Evolutionary conservation across 371 early-diverging fungal genomes (phyloP).

Genomic region (Saksenaea vasiformis): DNA sequence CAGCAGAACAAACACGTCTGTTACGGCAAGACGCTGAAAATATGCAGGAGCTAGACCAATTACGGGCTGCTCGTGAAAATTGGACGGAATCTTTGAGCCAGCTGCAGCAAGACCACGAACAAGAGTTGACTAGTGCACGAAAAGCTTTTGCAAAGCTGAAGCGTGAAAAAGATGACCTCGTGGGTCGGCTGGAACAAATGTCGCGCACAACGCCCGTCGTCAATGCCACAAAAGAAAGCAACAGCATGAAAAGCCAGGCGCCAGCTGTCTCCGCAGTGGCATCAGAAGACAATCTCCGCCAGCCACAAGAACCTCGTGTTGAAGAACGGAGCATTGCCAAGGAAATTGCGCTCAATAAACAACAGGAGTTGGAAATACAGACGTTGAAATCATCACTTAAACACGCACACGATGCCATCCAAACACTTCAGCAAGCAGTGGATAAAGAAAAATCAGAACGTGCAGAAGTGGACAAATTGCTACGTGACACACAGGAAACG

Average conservation of each 20-base stretch:
- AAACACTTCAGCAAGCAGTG: slow-evolving; percentile 7
- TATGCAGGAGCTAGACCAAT: slow-evolving; percentile 41
- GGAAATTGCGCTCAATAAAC: not conserved
- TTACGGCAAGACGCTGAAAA: slow-evolving; percentile 39
- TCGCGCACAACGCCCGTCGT: not conserved
- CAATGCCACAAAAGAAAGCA: not conserved
- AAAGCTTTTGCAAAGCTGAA: slow-evolving; percentile 14
- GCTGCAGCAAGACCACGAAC: slow-evolving; percentile 23
- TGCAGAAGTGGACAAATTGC: slow-evolving; percentile 12
- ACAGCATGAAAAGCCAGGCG: slow-evolving; percentile 2
- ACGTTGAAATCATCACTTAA: slow-evolving; percentile 9
- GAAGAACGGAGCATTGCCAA: slow-evolving; percentile 7
- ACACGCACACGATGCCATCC: slow-evolving; percentile 11
- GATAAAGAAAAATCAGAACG: slow-evolving; percentile 13
- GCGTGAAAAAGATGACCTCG: slow-evolving; percentile 19
- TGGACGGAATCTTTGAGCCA: slow-evolving; percentile 18
- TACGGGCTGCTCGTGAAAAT: slow-evolving; percentile 18
- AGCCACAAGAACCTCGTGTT: slow-evolving; percentile 15
- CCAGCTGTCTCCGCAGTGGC: not conserved
- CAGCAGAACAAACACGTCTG: slow-evolving; percentile 48
- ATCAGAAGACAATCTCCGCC: not conserved
- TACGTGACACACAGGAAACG: slow-evolving; percentile 21
- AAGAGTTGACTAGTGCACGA: slow-evolving; percentile 16
- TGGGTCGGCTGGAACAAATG: slow-evolving; percentile 8
- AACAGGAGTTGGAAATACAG: slow-evolving; percentile 8